Percentiles rank a stretch among this genome's conserved stretches.
These are phyloP conservation scores for Arthroderma sp. DNA, from an alignment of 2,329 filamentous ascomycete species.

Conservation along the genomic window DNA sequence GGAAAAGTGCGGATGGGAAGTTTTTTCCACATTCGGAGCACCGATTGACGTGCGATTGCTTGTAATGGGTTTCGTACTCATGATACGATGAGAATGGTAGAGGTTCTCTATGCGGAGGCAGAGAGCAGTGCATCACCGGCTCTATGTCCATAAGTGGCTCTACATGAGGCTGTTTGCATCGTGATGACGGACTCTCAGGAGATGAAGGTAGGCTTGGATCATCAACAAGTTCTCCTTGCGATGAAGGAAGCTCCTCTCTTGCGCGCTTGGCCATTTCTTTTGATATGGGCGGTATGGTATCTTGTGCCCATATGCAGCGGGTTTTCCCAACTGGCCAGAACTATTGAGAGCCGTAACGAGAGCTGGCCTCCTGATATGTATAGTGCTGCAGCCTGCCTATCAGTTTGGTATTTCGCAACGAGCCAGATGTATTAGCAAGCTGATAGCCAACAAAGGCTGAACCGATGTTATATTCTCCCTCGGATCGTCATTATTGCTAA, in stretches of 20 bases:
- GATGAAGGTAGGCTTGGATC: neutral
- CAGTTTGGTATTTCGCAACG: too few species aligned
- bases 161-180: slow-evolving; percentile 47
- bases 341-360: too few species aligned
- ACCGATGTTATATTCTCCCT: too few species aligned
- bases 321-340: too few species aligned
- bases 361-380: too few species aligned
- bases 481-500: too few species aligned
- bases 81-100: slow-evolving; percentile 60
- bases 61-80: slow-evolving; percentile 81
- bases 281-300: too few species aligned
- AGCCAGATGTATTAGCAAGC: too few species aligned
- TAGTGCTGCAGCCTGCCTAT: too few species aligned
- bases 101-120: slow-evolving; percentile 64
- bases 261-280: slow-evolving; percentile 47
- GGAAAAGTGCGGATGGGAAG: slow-evolving; percentile 69
- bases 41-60: slow-evolving; percentile 64
- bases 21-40: slow-evolving; percentile 77
- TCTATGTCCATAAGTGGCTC: slow-evolving; percentile 13
- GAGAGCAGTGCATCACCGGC: slow-evolving; percentile 59
- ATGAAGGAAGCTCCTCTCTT: slow-evolving; percentile 37
- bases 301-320: too few species aligned
- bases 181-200: slow-evolving; percentile 7
- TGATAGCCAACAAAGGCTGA: too few species aligned
- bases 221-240: slow-evolving; percentile 21